These are phyloP conservation scores for Aureobasidium sp. DNA, from an alignment of 2,329 filamentous ascomycete genomes.

Conservation along the genomic window DNA sequence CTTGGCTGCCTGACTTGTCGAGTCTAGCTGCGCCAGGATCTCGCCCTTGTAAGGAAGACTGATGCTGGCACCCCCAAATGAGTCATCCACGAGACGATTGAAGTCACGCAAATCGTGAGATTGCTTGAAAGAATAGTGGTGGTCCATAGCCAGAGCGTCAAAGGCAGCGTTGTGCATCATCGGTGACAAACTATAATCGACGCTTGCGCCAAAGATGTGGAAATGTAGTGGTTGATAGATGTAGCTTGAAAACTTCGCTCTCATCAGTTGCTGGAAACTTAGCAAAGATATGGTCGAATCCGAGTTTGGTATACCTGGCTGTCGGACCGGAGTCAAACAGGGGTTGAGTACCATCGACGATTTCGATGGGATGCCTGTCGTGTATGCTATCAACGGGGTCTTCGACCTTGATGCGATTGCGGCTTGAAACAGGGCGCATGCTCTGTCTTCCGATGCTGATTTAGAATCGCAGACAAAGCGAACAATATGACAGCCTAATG, in stretches of 20 bases:
- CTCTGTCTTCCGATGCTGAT: slow-evolving; percentile 65
- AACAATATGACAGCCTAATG: slow-evolving; percentile 67
- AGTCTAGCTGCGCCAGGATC: slow-evolving; percentile 69
- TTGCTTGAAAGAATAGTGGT: slow-evolving; percentile 71
- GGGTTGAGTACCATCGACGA: slow-evolving; percentile 73
- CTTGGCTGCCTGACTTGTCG: slow-evolving; percentile 75
- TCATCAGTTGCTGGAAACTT: slow-evolving; percentile 69
- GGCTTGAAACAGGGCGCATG: slow-evolving; percentile 61
- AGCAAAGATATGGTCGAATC: slow-evolving; percentile 46
- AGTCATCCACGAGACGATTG: slow-evolving; percentile 69
- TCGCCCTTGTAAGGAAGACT: slow-evolving; percentile 80
- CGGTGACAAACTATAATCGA: slow-evolving; percentile 77
- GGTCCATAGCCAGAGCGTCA: slow-evolving; percentile 71
- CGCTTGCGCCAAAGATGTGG: slow-evolving; percentile 78
- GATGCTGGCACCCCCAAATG: slow-evolving; percentile 78
- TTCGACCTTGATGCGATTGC: slow-evolving; percentile 26
- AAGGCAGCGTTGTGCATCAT: slow-evolving; percentile 82
- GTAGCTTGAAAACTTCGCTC: slow-evolving; percentile 72
- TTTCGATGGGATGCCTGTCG: slow-evolving; percentile 68
- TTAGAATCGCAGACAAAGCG: slow-evolving; percentile 65
- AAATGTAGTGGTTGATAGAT: slow-evolving; percentile 75
- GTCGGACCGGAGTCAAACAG: slow-evolving; percentile 64
- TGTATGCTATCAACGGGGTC: slow-evolving; percentile 43
- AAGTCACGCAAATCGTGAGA: slow-evolving; percentile 69
- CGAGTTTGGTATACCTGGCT: background rate